Conservation (phyloP, 2,329 filamentous ascomycete genomes). For the Neofusicoccum kwambonambiense region DNA sequence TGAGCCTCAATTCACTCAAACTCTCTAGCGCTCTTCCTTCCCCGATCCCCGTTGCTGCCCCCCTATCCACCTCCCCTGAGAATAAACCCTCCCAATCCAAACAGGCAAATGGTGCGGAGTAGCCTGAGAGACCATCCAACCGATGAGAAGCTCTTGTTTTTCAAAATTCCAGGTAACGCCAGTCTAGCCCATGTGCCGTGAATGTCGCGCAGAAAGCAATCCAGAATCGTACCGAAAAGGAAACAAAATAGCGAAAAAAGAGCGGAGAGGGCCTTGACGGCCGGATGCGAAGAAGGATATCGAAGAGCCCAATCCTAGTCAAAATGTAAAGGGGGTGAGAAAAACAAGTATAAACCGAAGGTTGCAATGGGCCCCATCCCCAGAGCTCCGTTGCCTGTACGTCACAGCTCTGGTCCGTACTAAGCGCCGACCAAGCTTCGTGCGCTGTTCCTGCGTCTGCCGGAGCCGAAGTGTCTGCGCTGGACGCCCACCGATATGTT, state of each 20-base stretch:
- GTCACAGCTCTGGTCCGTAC: background rate
- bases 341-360: constrained; percentile 8
- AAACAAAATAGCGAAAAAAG: background rate
- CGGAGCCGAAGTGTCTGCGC: background rate
- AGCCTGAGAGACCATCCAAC: constrained; percentile 10
- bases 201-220: constrained; percentile 6
- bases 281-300: constrained; percentile 14
- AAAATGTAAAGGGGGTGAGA: background rate
- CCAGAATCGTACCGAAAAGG: constrained; percentile 1
- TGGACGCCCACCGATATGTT: background rate
- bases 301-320: constrained; percentile 1
- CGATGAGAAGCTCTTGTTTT: constrained; percentile 15
- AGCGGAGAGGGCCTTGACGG: constrained; percentile 8
- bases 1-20: constrained; percentile 12
- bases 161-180: constrained; percentile 15
- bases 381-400: background rate
- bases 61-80: background rate
- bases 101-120: background rate
- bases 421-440: background rate
- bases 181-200: constrained; percentile 17
- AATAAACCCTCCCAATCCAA: constrained; percentile 6
- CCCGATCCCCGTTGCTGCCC: background rate
- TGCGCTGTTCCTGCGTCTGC: background rate
- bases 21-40: constrained; percentile 9
- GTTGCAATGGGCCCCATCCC: constrained; percentile 5